Conservation (phyloP, 257 asterid genomes). For the Nicotiana benthamiana region DNA sequence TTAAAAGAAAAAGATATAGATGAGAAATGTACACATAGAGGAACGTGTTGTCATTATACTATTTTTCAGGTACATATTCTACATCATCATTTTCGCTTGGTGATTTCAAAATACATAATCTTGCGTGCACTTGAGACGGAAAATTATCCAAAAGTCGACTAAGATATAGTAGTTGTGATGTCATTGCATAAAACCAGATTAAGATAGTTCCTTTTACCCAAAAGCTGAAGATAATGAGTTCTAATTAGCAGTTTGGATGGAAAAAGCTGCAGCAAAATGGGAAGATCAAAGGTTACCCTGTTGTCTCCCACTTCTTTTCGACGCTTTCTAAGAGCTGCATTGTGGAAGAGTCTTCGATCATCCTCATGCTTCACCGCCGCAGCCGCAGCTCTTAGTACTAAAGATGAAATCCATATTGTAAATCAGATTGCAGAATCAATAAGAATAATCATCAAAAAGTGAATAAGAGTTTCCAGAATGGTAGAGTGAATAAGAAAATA, state of each 20-base stretch:
- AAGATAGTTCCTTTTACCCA: background rate
- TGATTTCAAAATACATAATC: background rate
- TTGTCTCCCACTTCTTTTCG: conserved; percentile 80
- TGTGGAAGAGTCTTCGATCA: conserved; percentile 86
- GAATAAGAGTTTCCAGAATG: background rate
- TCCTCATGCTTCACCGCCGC: conserved; percentile 91
- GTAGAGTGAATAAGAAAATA: background rate
- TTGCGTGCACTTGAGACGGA: background rate
- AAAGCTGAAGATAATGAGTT: background rate
- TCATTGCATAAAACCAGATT: background rate
- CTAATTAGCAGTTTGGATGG: conserved; percentile 5
- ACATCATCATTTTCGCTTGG: background rate
- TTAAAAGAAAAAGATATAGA: background rate
- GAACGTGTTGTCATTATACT: background rate
- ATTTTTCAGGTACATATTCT: background rate
- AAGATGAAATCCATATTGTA: conserved; percentile 12
- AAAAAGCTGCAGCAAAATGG: conserved; percentile 3
- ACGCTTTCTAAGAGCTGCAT: conserved; percentile 81
- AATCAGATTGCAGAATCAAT: conserved; percentile 8
- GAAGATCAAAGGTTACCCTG: conserved; percentile 45
- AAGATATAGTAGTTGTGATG: background rate
- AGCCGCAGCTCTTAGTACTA: conserved; percentile 96
- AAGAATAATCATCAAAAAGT: background rate
- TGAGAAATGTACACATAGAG: background rate
- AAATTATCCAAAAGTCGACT: background rate